These are phyloP conservation scores for Austroboletus novae-zelandiae DNA, from an alignment of 1,284 basidiomycete genomes.

Conservation along the genomic window DNA sequence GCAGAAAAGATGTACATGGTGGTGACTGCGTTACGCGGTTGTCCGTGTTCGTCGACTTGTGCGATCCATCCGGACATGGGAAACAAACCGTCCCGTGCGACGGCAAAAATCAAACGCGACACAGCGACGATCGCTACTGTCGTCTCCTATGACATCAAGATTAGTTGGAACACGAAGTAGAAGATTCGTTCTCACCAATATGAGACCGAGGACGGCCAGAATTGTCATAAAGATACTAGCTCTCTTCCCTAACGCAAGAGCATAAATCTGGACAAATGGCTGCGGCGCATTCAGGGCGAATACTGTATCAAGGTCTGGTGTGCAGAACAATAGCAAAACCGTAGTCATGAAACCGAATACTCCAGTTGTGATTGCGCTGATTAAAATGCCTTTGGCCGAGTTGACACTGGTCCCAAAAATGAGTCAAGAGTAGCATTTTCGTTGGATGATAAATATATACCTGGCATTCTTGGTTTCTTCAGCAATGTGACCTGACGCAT, in stretches of 20 bases:
- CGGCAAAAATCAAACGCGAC: constrained; percentile 81
- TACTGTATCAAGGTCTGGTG: constrained; percentile 69
- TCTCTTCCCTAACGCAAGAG: constrained; percentile 72
- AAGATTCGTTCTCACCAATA: constrained; percentile 51
- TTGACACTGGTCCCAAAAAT: constrained; percentile 48
- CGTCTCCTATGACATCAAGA: neutral
- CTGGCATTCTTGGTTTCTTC: constrained; percentile 88
- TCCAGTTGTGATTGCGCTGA: constrained; percentile 71
- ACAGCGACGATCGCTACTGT: neutral
- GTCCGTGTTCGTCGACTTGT: constrained; percentile 61
- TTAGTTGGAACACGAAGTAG: neutral
- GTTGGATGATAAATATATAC: constrained; percentile 32
- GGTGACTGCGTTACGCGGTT: constrained; percentile 79
- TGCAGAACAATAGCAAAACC: constrained; percentile 84
- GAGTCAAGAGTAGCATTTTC: neutral
- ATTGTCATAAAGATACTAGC: constrained; percentile 82
- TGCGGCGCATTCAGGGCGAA: constrained; percentile 78
- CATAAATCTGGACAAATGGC: constrained; percentile 84
- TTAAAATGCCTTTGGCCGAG: constrained; percentile 77
- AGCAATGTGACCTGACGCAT: constrained; percentile 85
- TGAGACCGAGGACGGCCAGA: constrained; percentile 74
- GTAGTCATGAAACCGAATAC: constrained; percentile 70
- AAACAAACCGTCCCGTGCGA: constrained; percentile 86
- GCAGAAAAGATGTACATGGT: constrained; percentile 78
- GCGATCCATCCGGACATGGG: constrained; percentile 81